A percentile compares a stretch with the other conserved stretches of the same genome.
Evolutionary conservation across 2,329 filamentous ascomycete genomes (phyloP).

Genomic region (Parascedosporium putredinis): DNA sequence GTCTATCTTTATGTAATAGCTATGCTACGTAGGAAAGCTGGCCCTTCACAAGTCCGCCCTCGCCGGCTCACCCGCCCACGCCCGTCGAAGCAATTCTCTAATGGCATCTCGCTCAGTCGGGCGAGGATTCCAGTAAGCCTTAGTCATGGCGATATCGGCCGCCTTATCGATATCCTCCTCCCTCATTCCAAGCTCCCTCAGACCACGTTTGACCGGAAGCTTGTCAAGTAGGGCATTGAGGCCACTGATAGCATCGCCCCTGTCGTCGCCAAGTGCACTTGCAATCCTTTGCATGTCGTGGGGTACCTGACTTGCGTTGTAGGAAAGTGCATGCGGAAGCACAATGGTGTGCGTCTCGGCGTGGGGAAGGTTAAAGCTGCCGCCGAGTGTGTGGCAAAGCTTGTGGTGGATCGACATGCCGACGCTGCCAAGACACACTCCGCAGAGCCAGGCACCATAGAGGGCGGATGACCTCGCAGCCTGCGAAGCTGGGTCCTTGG

Average conservation of each 20-base stretch:
- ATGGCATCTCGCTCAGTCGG: constrained; percentile 40
- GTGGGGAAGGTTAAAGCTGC: constrained; percentile 53
- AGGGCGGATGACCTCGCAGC: constrained; percentile 40
- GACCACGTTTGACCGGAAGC: constrained; percentile 38
- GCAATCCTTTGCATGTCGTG: constrained; percentile 42
- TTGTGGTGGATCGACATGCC: constrained; percentile 59
- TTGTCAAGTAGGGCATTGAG: constrained; percentile 45
- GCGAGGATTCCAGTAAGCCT: constrained; percentile 51
- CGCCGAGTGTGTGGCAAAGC: constrained; percentile 54
- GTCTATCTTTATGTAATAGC: too few species aligned
- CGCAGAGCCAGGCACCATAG: constrained; percentile 57
- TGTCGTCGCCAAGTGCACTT: constrained; percentile 40
- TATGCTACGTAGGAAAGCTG: too few species aligned
- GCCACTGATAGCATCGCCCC: constrained; percentile 47
- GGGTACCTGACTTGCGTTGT: constrained; percentile 46
- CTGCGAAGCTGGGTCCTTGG: constrained; percentile 30
- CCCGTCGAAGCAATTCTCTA: constrained; percentile 44
- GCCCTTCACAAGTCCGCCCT: constrained; percentile 16
- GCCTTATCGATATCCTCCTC: constrained; percentile 51
- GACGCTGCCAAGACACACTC: constrained; percentile 46
- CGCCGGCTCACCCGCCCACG: constrained; percentile 51
- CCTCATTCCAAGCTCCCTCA: constrained; percentile 47
- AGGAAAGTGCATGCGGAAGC: constrained; percentile 51
- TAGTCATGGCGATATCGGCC: constrained; percentile 45
- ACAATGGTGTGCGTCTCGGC: constrained; percentile 56